Percentiles rank a stretch among this genome's conserved stretches.
Conservation (phyloP, 2,329 filamentous ascomycete genomes). For the Aspergillus piperis region DNA sequence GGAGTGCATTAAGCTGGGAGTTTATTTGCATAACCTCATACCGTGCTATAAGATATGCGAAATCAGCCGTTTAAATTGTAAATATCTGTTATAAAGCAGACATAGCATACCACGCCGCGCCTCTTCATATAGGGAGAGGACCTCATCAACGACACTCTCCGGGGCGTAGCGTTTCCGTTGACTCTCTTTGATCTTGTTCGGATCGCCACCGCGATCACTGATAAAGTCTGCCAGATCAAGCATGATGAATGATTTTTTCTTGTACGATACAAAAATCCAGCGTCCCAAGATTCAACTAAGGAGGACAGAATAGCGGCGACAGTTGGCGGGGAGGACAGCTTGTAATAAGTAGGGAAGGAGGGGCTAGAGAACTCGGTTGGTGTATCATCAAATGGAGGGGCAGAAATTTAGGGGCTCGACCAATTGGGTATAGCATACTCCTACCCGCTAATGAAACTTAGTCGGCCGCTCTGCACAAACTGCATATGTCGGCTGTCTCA, state of each 20-base stretch:
- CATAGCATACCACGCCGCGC: conserved; percentile 67
- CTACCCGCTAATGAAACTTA: neutral
- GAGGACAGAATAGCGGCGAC: neutral
- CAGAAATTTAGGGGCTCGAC: conserved; percentile 1
- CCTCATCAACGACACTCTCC: conserved; percentile 84
- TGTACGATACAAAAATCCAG: neutral
- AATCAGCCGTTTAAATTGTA: neutral
- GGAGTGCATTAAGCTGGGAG: conserved; percentile 80
- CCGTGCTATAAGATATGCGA: conserved; percentile 53
- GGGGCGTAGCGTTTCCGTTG: conserved; percentile 79
- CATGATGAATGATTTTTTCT: conserved; percentile 51
- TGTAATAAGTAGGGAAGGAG: neutral
- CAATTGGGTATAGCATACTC: neutral
- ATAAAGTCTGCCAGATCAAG: conserved; percentile 79
- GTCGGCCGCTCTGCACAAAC: neutral
- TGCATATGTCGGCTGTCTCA: neutral
- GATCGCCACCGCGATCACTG: conserved; percentile 84
- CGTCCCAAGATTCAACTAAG: neutral
- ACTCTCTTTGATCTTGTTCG: conserved; percentile 86
- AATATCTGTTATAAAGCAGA: neutral
- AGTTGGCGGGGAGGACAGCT: neutral
- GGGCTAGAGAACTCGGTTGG: conserved; percentile 1
- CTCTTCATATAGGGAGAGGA: conserved; percentile 83
- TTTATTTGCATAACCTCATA: conserved; percentile 79
- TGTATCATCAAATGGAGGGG: neutral